Evolutionary conservation across 2,329 filamentous ascomycete species (phyloP), one percentile per base, ranked within the genome.

Genomic region (Fusarium falciforme): DNA sequence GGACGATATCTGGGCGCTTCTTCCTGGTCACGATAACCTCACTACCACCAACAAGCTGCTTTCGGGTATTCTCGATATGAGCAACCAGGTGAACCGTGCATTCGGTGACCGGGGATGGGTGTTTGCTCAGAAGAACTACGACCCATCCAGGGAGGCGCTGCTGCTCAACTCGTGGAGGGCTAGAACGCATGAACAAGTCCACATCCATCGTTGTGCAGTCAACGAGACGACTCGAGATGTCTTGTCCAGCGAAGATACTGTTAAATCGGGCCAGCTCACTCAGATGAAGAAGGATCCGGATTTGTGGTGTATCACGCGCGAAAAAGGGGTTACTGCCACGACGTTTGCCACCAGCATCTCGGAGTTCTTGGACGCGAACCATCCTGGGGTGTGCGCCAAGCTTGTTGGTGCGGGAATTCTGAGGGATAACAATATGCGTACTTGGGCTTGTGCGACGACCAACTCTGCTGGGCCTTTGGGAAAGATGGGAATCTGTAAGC

Each of bases 401-500:
- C 40, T 62, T 33, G 61, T 74, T 31, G 72, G 70, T 3, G 72
- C 72, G 10, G 72, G 72, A 8, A 74, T 74, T 25, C 60, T 74
- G 67, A 52, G 52, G 16, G 72, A 74, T 33, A 33, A 42, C 4
- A 47, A 58, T 3, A 40, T 35, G 22, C 40, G 52, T 17, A 72
- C 67, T 31, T 74, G 72, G 72, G 72, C 59, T 31, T 74, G 72
- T 44, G 72, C 64, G 20, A 72, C 70, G 25, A 73, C 58, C 4
- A 62, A 62, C 25, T 35, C 35, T 22, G n/a, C n/a, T 5, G 71
- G 71, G 8, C 62, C 68, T 12, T 17, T 68, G 27, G 54, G 33
- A 2, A 58, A 61, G 44, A 67, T 73, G n/a, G 47, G 27, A 8
- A 54, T 31, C 29, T 54, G 47, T n/a, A 54, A 54, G 47, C 47